phyloP scores from a whole-genome alignment of 2,329 filamentous ascomycete genomes.

The Triangularia verruculosa region DNA sequence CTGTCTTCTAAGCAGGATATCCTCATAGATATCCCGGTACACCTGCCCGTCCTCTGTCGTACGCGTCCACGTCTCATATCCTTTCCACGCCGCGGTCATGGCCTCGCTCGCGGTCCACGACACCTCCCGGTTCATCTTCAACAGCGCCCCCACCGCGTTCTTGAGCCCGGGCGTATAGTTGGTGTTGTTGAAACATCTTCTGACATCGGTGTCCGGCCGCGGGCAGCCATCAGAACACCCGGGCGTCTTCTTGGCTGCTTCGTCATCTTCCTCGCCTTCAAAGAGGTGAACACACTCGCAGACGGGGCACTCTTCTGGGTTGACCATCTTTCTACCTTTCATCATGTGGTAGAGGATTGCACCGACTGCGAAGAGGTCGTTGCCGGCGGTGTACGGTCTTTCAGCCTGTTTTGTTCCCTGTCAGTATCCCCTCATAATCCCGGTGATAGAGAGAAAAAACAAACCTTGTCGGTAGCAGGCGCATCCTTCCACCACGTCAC shows the following conservation, averaged over 20 bases:
- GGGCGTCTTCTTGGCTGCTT: not conserved
- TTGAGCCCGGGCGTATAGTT: constrained; percentile 31
- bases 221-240: constrained; percentile 14
- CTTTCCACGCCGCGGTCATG: constrained; percentile 15
- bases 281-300: constrained; percentile 32
- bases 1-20: constrained; percentile 20
- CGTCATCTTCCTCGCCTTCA: not conserved
- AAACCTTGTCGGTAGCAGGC: constrained; percentile 4
- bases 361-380: constrained; percentile 40
- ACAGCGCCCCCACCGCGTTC: constrained; percentile 25
- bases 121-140: constrained; percentile 16
- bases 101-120: constrained; percentile 15
- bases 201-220: constrained; percentile 32
- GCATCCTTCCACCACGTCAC: constrained; percentile 10
- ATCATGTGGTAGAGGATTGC: constrained; percentile 43
- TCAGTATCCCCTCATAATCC: not conserved
- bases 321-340: constrained; percentile 31
- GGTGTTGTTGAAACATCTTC: constrained; percentile 29
- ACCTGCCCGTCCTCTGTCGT: constrained; percentile 31
- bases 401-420: constrained; percentile 27
- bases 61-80: constrained; percentile 33
- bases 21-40: constrained; percentile 35
- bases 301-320: constrained; percentile 30
- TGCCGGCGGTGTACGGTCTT: constrained; percentile 36
- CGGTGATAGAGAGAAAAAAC: not conserved